Evolutionary conservation across 2,329 filamentous ascomycete genomes (phyloP).

Genomic region (Fusarium coicis): DNA sequence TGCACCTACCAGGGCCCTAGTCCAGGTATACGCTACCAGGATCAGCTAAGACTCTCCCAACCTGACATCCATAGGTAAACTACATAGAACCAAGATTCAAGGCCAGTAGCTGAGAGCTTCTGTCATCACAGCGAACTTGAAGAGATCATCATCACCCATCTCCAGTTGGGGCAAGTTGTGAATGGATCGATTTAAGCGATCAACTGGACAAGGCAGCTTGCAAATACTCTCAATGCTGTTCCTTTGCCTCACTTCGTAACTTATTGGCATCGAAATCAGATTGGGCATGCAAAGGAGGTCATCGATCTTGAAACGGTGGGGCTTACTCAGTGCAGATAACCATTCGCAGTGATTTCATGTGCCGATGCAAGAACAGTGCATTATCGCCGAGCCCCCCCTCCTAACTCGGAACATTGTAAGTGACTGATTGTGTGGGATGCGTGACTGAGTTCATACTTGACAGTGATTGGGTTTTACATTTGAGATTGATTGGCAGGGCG

Average conservation of each 20-base stretch:
- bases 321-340: no score
- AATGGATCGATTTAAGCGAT: background rate
- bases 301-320: no score
- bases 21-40: background rate
- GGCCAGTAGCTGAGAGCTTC: background rate
- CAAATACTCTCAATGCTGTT: background rate
- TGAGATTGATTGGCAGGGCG: no score
- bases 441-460: no score
- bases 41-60: background rate
- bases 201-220: background rate
- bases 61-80: background rate
- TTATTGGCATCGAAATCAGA: no score
- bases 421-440: no score
- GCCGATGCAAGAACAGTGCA: no score
- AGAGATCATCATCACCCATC: background rate
- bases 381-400: no score
- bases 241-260: background rate
- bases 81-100: background rate
- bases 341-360: no score
- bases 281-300: no score
- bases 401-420: no score
- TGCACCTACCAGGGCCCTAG: background rate
- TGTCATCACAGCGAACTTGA: background rate
- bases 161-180: background rate
- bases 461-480: no score